Percentiles rank a stretch among this genome's conserved stretches.
Conservation (phyloP, 257 asterid genomes). For the Gentiana dahurica region DNA sequence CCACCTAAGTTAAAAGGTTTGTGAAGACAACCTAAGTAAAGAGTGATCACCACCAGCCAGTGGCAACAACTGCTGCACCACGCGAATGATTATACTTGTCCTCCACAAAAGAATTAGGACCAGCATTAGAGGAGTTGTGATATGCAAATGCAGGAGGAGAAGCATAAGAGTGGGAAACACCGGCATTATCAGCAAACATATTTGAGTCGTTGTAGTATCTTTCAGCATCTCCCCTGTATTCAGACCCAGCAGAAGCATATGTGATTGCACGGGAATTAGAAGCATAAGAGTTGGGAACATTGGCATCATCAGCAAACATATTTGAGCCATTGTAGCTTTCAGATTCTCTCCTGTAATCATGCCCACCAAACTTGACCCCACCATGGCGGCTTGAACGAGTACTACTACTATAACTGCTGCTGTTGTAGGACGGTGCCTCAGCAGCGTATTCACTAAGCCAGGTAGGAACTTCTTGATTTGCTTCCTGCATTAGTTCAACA, state of each 20-base stretch:
- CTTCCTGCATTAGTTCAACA: conserved; percentile 47
- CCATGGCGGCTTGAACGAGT: conserved; percentile 15
- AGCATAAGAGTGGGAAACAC: conserved; percentile 6
- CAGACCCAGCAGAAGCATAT: conserved; percentile 4
- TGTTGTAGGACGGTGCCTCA: conserved; percentile 11
- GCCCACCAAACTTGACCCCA: conserved; percentile 22
- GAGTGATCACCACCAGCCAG: conserved; percentile 29
- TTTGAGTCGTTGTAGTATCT: conserved; percentile 8
- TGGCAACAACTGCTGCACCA: conserved; percentile 22
- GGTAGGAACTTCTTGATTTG: conserved; percentile 48
- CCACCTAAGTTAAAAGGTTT: conserved; percentile 8
- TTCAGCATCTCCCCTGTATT: conserved; percentile 11
- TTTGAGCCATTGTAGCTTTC: conserved; percentile 12
- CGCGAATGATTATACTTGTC: conserved; percentile 7
- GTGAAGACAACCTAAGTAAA: conserved; percentile 5
- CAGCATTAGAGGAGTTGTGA: background rate
- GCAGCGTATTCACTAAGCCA: conserved; percentile 48
- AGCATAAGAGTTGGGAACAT: conserved; percentile 6
- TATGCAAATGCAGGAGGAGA: conserved; percentile 3
- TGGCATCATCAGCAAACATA: conserved; percentile 13
- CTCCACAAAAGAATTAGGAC: conserved; percentile 7
- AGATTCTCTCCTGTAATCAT: conserved; percentile 15
- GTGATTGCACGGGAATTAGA: conserved; percentile 7
- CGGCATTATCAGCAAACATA: conserved; percentile 12
- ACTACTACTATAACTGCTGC: conserved; percentile 4